Evolutionary conservation across 2,329 filamentous ascomycete species (phyloP), one percentile per base, ranked within the genome.

Genomic region (Akanthomyces dipterigenus): DNA sequence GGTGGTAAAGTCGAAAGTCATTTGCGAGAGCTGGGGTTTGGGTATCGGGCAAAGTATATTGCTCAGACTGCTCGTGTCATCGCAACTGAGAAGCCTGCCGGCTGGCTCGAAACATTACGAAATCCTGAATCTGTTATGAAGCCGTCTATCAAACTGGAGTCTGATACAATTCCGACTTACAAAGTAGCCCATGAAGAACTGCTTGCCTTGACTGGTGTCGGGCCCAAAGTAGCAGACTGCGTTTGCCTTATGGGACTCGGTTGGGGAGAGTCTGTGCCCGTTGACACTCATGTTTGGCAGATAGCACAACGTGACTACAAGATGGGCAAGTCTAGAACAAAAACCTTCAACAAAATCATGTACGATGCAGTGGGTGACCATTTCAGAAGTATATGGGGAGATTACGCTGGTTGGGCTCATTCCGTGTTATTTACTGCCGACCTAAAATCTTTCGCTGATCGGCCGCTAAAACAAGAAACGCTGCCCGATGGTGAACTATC

Each of bases 221-320:
- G 95, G 0, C 95, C 96, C 1, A 99, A 99, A 73, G 95, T 99
- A 0, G 90, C 95, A 6, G 96, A 99, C 72, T 99, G 96, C 70
- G 93, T 98, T 8, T 96, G 90, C 70, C 78, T 99, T 22, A 97
- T 99, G 89, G 96, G 96, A 0, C 77, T 99, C 16, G 93, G 93
- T 31, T 99, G 96, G 93, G 89, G 89, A 36, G 93, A 98, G 75
- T 88, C 93, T 3, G 93, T 99, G 1, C 95, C 95, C 0, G 90
- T 99, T 36, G 95, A 99, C 73, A 99, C 96, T 1, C 96, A 99
- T 75, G 91, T 99, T 14, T 98, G 93, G 93, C 93, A 98, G 77
- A 98, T 99, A 70, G 96, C 95, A 0, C 91, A 96, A 72, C 83
- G 95, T 58, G 95, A 99, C 73, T 99, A 99, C 76, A 92, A 88